These are phyloP conservation scores for Polysphondylium violaceum DNA, from an alignment of 78 protist genomes.

Conservation along the genomic window DNA sequence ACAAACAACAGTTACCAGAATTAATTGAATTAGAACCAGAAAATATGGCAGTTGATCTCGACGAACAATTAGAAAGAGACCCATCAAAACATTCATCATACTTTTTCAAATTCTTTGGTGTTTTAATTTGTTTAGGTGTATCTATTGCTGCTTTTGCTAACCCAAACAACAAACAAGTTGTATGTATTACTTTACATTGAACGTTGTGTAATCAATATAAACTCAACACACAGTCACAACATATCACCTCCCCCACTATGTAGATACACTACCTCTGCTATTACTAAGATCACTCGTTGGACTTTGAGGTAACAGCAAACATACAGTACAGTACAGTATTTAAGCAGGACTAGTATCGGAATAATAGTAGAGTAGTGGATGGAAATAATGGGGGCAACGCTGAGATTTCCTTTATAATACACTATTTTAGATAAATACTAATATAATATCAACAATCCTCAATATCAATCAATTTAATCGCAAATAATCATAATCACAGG, in stretches of 20 bases:
- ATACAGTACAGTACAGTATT: background rate
- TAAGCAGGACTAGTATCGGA: background rate
- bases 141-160: constrained; percentile 14
- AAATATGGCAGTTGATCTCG: constrained; percentile 64
- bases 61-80: constrained; percentile 36
- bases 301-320: constrained; percentile 6
- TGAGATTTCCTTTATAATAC: background rate
- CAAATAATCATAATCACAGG: constrained; percentile 5
- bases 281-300: too few relatives aligned
- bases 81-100: constrained; percentile 5
- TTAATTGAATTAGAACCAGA: constrained; percentile 52
- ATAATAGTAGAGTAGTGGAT: background rate
- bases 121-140: constrained; percentile 36
- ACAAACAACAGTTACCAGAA: constrained; percentile 13
- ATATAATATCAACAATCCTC: background rate
- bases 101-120: constrained; percentile 35
- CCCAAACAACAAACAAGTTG: constrained; percentile 61
- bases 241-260: too few relatives aligned
- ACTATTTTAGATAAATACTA: background rate
- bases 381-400: background rate
- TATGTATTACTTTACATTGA: too few relatives aligned
- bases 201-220: too few relatives aligned
- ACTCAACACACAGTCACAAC: too few relatives aligned
- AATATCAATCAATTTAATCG: background rate
- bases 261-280: too few relatives aligned